Base-by-base conservation (phyloP, 257 asterid species). In the Anisodus acutangulus region DNA sequence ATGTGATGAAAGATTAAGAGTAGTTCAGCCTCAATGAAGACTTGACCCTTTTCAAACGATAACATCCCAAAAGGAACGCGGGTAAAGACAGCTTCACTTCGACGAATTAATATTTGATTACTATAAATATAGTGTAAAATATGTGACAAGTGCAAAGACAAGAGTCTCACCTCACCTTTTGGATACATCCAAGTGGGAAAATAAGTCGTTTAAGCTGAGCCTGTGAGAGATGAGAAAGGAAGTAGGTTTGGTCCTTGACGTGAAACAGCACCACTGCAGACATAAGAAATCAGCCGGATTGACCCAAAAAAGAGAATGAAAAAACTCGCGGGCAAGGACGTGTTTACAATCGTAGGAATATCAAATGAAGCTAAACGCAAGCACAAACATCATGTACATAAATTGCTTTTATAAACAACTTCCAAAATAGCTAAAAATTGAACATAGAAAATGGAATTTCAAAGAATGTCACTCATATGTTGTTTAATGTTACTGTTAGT, bases 241-340 rank as follows among this genome's bases (percentile, higher is more conserved):
- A 97, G 91, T 97, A 97, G 53, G 99, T 97, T 88, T 97, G 99
- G 88, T 97, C 99, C 93, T 97, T 97, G 62, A 93, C 95, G 98
- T 97, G 95, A 84, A 88, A 85, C 59, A 84, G 41, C 78, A 71
- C 83, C 79, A 67, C 47, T 37, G 76, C 68, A 71, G 51, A 83
- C 63, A 72, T 57, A 43, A 78, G 82, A 78, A 49, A 78, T 47
- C 81, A 53, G 82, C 70, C 39, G 10, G 57, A 83, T 26, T 67
- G 43, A 68, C 83, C 82, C 82, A 78, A 70, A 43, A 57, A 26
- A 26, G 31, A 26, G 17, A 67, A 60, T 68, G 58, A 80, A 37
- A 63, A 49, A 26, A 35, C 43, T 13, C 39, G 2, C 26, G 64
- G 49, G 6, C 9, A 8, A 53, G 64, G 64, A 53, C 31, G 15